Evolutionary conservation across 192 early-diverging fungal species (phyloP), one percentile per base, ranked within the genome.

Genomic region (Backusella macrospora): DNA sequence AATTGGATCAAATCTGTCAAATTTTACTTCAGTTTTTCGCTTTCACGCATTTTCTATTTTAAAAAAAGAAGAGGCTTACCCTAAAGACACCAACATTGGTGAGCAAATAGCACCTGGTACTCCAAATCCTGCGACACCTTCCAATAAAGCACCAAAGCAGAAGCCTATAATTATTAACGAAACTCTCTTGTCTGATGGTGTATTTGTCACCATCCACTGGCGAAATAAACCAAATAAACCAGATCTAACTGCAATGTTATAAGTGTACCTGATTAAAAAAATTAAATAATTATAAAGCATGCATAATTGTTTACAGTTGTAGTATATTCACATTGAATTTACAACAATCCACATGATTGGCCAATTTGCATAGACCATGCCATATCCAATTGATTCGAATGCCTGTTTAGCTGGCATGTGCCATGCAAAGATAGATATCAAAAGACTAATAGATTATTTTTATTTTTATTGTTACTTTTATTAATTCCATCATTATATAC

Each of bases 311-410:
- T 34, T 34, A 34, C 29, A 34, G 2, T 34, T 34, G 1, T 18
- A 62, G 13, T 37, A 62, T 26, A 7, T 34, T 48, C 70, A 73
- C 75, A 80, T 76, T 6, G 80, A 75, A 70, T 81, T 81, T 12
- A 76, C 49, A 1, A 81, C 80, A 65, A 81, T 81, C 80, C 80
- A 81, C 80, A 81, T 81, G 34, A 81, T 81, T 15, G 80, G 80
- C 80, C 80, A 81, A n/a, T 76, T 74, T 4, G 75, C 80, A 72
- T 46, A 79, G 8, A 76, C 75, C 8, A 81, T 73, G 44, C 80
- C 80, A 16, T 70, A 68, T 49, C 52, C 74, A 71, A 81, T 72
- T 5, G 68, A 52, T 71, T 76, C 66, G 63, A 81, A 81, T n/a
- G 49, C 46, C n/a, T 76, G 73, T 46, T 74, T 62, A 23, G 76